Evolutionary conservation across 768 basidiomycete species (phyloP).

Genomic region (Rhodotorula babjevae): DNA sequence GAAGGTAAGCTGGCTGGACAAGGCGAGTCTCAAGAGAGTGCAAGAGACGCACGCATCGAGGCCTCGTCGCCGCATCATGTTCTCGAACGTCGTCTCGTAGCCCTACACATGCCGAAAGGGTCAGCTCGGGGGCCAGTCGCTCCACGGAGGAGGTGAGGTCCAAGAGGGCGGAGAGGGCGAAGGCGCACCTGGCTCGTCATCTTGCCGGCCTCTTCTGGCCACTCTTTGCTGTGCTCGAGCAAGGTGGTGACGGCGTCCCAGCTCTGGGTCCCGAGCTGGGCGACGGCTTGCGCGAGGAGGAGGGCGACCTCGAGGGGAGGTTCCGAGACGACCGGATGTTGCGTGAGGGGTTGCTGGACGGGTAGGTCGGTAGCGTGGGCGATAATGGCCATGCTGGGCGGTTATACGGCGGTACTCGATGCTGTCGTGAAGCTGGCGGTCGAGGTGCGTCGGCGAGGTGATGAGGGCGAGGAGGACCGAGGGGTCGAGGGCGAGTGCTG

Average conservation of each 20-base stretch:
- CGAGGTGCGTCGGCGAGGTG: too few relatives aligned
- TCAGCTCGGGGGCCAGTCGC: not conserved
- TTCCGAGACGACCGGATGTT: constrained; percentile 1
- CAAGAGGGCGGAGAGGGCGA: not conserved
- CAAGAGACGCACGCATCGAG: constrained; percentile 20
- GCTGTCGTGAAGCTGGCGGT: too few relatives aligned
- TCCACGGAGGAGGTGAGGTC: too few relatives aligned
- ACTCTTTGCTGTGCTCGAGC: constrained; percentile 3
- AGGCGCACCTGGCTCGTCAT: constrained; percentile 5
- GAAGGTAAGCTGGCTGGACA: not conserved
- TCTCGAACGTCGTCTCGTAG: constrained; percentile 12
- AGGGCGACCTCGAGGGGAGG: constrained; percentile 13
- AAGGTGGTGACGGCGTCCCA: constrained; percentile 9
- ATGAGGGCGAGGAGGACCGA: too few relatives aligned
- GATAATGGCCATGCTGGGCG: not conserved
- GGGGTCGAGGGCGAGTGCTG: too few relatives aligned
- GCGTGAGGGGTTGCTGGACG: not conserved
- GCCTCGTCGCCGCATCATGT: constrained; percentile 12
- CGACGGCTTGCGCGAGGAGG: constrained; percentile 29
- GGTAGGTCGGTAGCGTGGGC: not conserved
- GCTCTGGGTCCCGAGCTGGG: constrained; percentile 3
- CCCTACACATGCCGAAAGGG: not conserved
- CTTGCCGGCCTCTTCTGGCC: not conserved
- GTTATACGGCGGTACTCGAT: too few relatives aligned
- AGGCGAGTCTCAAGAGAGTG: too few relatives aligned